Base-by-base conservation (phyloP, 2,329 filamentous ascomycete species). In the Monosporascus sp. region DNA sequence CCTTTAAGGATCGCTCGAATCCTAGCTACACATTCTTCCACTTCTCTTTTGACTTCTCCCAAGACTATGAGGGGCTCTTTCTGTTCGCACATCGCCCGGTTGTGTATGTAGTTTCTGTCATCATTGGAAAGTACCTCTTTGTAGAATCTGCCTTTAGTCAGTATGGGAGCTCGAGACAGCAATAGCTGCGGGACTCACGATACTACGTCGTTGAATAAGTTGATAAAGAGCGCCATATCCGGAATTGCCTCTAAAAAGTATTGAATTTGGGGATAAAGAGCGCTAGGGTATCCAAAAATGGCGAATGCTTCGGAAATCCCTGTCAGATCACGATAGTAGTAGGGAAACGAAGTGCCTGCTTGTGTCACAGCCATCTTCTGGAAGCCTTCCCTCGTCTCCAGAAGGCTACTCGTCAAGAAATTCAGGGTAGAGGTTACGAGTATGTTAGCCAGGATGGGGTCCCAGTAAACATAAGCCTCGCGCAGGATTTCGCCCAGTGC, bases 181-280 rank as follows among this genome's bases (percentile, higher is more conserved):
- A 9, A 16, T 19, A 11, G 24, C 11, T 16, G 43, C 48, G 16
- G 8, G 31, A 59, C 59, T 55, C 47, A 61, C 59, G 59, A 61
- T n/a, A 61, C 44, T 26, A 61, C 59, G 47, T 61, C 59, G 47
- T 61, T 61, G 22, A 58, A 57, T 37, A 59, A 56, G 41, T 61
- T 57, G 37, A 61, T 61, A 31, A 61, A 55, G 27, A 52, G 48
- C 16, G 58, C 56, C 59, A 61, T 61, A 48, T 61, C 59, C 6
- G 59, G 59, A 24, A 61, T 55, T n/a, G 59, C 59, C 48, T 61
- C 59, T 37, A 61, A 49, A 43, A 53, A 60, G 17, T 52, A 46
- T 14, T 50, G 50, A 17, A 59, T 52, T 22, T 59, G 58, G 5
- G 58, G 58, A 37, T 60, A 61, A 38, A 52, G 43, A 17, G 48